These are phyloP conservation scores for Trichosporon sp. DNA, from an alignment of 1,284 basidiomycete species.

Conservation along the genomic window DNA sequence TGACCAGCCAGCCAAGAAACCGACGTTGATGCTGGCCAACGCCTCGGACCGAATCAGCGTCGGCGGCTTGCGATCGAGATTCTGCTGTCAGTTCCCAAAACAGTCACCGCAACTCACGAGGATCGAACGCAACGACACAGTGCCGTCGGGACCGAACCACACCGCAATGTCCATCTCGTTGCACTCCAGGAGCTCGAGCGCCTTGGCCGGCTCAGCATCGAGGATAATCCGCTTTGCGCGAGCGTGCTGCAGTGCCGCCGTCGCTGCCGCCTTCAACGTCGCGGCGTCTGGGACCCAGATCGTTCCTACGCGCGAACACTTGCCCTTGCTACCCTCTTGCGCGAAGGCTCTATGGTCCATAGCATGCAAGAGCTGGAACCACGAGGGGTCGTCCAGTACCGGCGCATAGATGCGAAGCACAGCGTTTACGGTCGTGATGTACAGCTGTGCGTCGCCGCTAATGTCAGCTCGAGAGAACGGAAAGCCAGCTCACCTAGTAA, in stretches of 20 bases:
- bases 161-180: slow-evolving; percentile 78
- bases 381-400: slow-evolving; percentile 79
- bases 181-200: slow-evolving; percentile 54
- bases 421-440: slow-evolving; percentile 47
- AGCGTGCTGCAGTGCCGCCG: slow-evolving; percentile 35
- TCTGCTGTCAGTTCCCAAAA: slow-evolving; percentile 58
- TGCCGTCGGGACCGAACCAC: slow-evolving; percentile 71
- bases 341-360: slow-evolving; percentile 64
- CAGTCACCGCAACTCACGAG: slow-evolving; percentile 61
- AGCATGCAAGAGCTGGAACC: slow-evolving; percentile 75
- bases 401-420: slow-evolving; percentile 77
- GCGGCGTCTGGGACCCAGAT: slow-evolving; percentile 46
- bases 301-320: slow-evolving; percentile 32
- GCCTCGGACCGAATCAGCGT: slow-evolving; percentile 77
- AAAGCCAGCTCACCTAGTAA: slow-evolving; percentile 36
- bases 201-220: slow-evolving; percentile 30
- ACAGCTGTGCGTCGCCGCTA: slow-evolving; percentile 50
- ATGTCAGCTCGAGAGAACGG: slow-evolving; percentile 8
- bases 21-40: slow-evolving; percentile 62
- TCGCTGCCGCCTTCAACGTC: slow-evolving; percentile 33
- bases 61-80: slow-evolving; percentile 85
- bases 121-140: slow-evolving; percentile 70
- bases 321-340: slow-evolving; percentile 29
- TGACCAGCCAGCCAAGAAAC: slow-evolving; percentile 35
- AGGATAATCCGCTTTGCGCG: slow-evolving; percentile 55